Base-by-base conservation (phyloP, 2,329 filamentous ascomycete genomes). In the Monosporascus ibericus region DNA sequence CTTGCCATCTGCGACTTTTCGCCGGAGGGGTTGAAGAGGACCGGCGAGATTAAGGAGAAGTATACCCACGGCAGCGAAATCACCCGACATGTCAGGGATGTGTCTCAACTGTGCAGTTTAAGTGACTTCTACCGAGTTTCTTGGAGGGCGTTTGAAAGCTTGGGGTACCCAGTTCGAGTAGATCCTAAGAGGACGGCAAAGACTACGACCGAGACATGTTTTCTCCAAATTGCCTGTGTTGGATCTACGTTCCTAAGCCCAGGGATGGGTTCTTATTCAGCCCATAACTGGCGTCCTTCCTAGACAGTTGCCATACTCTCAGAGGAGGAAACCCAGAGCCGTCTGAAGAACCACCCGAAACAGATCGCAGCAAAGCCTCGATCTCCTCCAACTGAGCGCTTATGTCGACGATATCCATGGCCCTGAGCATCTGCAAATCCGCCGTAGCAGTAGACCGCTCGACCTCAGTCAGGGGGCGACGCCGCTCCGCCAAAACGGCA, bases 61-160 rank as follows among this genome's bases (percentile, higher is more conserved):
- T 60, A 60, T 50, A 59, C 57, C 14, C 50, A 59, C 37, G 59
- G 63, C 8, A 63, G 58, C 3, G 58, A 61, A 53, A 54, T 65
- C 11, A 54, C 58, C 18, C 62, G 63, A 2, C 62, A 66, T 17
- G 54, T 65, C 7, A 54, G 61, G 40, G 63, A 67, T 47, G 52
- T 66, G 4, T 68, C 68, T 48, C 60, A 68, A 52, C 44, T 65
- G 5, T 68, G 62, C 51, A 65, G 64, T 9, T 37, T 68, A 49
- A 59, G 55, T 22, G 20, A 59, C 61, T 52, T 65, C 60, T 44
- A 58, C 59, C 1, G 61, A 58, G 7, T 67, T 68, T 44, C 64
- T 50, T 48, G 53, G 18, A 63, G 63, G 20, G 63, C 62, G 2
- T 61, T 63, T 22, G 65, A 46, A 59, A 50, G 18, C 11, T 5